These are phyloP conservation scores for Phtheirospermum japonicum DNA, from an alignment of 257 asterid species.

Conservation along the genomic window DNA sequence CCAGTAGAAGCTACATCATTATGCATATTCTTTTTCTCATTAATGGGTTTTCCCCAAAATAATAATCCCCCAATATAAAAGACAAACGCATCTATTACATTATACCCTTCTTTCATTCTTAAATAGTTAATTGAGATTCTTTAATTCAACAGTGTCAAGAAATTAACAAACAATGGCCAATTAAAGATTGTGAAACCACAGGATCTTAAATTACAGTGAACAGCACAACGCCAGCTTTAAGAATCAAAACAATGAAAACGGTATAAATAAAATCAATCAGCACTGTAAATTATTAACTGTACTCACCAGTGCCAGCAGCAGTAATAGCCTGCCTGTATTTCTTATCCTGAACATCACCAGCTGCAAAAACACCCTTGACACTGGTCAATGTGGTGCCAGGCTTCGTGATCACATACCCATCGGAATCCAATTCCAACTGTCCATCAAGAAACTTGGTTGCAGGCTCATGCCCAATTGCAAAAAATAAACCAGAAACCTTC, in stretches of 20 bases:
- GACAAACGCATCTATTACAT: slow-evolving; percentile 22
- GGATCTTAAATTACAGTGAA: slow-evolving; percentile 16
- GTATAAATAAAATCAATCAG: background rate
- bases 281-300: background rate
- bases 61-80: too few relatives aligned
- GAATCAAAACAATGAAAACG: background rate
- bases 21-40: slow-evolving; percentile 27
- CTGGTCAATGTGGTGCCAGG: slow-evolving; percentile 84
- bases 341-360: slow-evolving; percentile 99
- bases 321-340: slow-evolving; percentile 94
- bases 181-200: background rate
- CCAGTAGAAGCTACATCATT: slow-evolving; percentile 1
- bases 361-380: slow-evolving; percentile 88
- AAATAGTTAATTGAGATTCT: background rate
- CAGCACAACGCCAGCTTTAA: slow-evolving; percentile 7
- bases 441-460: slow-evolving; percentile 87
- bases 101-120: background rate
- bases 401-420: slow-evolving; percentile 74
- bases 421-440: slow-evolving; percentile 79
- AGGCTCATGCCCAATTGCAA: slow-evolving; percentile 94
- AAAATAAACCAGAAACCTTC: slow-evolving; percentile 74
- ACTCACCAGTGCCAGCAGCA: slow-evolving; percentile 95
- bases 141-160: background rate
- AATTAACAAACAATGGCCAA: slow-evolving; percentile 2
- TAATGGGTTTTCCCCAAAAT: slow-evolving; percentile 5